phyloP scores from a whole-genome alignment of 2,329 filamentous ascomycete species.

The Ceratocystis destructans region DNA sequence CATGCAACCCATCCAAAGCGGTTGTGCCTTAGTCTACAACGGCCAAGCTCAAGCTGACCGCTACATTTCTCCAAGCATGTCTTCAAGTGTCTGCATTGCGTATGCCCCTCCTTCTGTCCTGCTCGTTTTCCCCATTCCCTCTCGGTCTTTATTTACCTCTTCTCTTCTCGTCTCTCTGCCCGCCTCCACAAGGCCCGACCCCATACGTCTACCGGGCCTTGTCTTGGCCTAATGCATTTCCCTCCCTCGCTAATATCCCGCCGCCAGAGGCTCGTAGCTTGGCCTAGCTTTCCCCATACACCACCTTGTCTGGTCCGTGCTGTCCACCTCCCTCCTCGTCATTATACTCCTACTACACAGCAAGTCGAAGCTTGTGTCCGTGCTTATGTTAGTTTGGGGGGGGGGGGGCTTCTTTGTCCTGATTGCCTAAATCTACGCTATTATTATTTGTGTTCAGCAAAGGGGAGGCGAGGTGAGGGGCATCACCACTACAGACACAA shows the following conservation, averaged over 20 bases:
- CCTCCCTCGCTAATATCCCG: not conserved
- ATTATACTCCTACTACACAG: not conserved
- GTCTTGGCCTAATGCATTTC: not conserved
- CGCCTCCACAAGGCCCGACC: not conserved
- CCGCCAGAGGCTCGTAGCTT: not conserved
- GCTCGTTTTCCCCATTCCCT: not conserved
- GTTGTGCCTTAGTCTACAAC: not conserved
- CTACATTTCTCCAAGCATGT: not conserved
- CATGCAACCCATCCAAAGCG: not conserved
- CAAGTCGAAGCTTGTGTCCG: constrained; percentile 2
- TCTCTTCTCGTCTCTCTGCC: not conserved
- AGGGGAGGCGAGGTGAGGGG: too few species aligned
- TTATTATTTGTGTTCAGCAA: too few species aligned
- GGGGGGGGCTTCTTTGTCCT: not conserved
- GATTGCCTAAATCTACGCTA: too few species aligned
- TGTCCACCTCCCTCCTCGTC: not conserved
- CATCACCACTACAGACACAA: too few species aligned
- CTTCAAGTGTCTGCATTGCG: constrained; percentile 4
- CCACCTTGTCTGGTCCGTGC: not conserved
- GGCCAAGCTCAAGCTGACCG: not conserved
- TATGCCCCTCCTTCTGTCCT: not conserved
- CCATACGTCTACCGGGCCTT: not conserved
- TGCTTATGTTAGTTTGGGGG: not conserved
- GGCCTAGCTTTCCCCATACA: constrained; percentile 1
- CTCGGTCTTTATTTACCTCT: not conserved